Evolutionary conservation across 2,329 filamentous ascomycete species (phyloP).

Genomic region (Cryphonectria parasitica): DNA sequence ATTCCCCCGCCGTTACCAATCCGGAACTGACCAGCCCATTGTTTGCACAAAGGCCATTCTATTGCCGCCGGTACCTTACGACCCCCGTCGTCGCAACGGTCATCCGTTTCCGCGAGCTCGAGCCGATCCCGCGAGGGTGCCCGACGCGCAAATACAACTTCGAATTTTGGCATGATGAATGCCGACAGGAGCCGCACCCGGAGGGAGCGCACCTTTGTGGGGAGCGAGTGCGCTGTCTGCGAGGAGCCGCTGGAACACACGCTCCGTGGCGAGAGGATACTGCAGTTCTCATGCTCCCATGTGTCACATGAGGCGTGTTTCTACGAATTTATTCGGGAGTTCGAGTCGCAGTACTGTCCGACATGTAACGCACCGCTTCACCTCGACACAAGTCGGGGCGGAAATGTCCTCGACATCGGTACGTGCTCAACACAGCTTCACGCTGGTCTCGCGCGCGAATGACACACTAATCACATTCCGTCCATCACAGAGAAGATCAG

Average conservation of each 20-base stretch:
- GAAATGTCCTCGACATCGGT: slow-evolving; percentile 93
- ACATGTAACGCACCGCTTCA: slow-evolving; percentile 90
- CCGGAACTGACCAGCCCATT: slow-evolving; percentile 33
- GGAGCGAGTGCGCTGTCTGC: slow-evolving; percentile 92
- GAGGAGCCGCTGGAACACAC: slow-evolving; percentile 97
- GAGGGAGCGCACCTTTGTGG: slow-evolving; percentile 92
- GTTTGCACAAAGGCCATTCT: slow-evolving; percentile 41
- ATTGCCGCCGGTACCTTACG: slow-evolving; percentile 43
- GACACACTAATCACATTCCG: neutral
- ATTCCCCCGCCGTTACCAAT: slow-evolving; percentile 15
- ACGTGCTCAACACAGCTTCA: slow-evolving; percentile 33
- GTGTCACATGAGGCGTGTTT: slow-evolving; percentile 98
- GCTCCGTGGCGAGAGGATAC: slow-evolving; percentile 86
- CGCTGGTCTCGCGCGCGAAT: neutral
- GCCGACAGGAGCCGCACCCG: slow-evolving; percentile 78
- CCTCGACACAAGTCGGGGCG: slow-evolving; percentile 88
- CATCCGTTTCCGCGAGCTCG: slow-evolving; percentile 43
- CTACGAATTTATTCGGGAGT: slow-evolving; percentile 96
- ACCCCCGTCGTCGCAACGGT: slow-evolving; percentile 44
- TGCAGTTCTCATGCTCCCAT: slow-evolving; percentile 96
- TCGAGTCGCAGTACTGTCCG: slow-evolving; percentile 92
- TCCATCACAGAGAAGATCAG: slow-evolving; percentile 80
- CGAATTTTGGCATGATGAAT: slow-evolving; percentile 67
- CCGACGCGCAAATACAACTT: slow-evolving; percentile 44
- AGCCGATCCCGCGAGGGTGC: slow-evolving; percentile 42